Conservation (phyloP, 371 early-diverging fungal species). For the Fennellomyces sp. region DNA sequence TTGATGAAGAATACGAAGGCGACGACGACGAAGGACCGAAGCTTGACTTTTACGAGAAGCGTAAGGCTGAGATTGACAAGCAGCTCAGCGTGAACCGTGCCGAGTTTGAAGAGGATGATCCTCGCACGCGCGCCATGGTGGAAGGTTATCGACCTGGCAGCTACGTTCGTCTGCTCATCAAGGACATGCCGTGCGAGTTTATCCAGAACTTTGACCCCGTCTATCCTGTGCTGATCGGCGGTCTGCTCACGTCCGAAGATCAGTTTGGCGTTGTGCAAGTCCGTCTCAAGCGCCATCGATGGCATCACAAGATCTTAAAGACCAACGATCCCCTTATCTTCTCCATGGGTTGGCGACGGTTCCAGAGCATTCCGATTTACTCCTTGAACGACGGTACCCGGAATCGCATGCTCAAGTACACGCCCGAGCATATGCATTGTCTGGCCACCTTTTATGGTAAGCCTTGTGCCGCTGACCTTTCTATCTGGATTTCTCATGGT, state of each 20-base stretch:
- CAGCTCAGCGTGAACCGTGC: conserved; percentile 80
- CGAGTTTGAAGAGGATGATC: conserved; percentile 88
- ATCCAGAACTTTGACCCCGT: conserved; percentile 86
- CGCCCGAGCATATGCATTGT: conserved; percentile 99
- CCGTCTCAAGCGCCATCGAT: conserved; percentile 97
- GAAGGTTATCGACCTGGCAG: conserved; percentile 91
- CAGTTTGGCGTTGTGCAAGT: conserved; percentile 93
- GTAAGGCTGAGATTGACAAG: conserved; percentile 84
- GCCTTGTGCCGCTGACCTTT: background rate
- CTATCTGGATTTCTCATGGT: too few relatives aligned
- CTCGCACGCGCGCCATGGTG: conserved; percentile 73
- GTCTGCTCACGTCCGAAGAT: conserved; percentile 85
- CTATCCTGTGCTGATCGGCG: conserved; percentile 91
- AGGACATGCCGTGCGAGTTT: conserved; percentile 93
- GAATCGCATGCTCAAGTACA: conserved; percentile 98
- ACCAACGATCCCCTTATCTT: conserved; percentile 97
- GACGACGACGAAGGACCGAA: conserved; percentile 69
- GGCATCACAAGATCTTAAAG: conserved; percentile 96
- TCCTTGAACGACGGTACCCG: conserved; percentile 92
- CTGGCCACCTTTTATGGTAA: conserved; percentile 91
- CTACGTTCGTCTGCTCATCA: conserved; percentile 91
- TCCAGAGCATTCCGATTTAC: conserved; percentile 96
- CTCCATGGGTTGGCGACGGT: conserved; percentile 98
- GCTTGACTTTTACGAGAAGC: conserved; percentile 84
- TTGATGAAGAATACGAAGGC: conserved; percentile 88